phyloP scores from a whole-genome alignment of 2,329 filamentous ascomycete species.

The Pseudocercospora eumusae region DNA sequence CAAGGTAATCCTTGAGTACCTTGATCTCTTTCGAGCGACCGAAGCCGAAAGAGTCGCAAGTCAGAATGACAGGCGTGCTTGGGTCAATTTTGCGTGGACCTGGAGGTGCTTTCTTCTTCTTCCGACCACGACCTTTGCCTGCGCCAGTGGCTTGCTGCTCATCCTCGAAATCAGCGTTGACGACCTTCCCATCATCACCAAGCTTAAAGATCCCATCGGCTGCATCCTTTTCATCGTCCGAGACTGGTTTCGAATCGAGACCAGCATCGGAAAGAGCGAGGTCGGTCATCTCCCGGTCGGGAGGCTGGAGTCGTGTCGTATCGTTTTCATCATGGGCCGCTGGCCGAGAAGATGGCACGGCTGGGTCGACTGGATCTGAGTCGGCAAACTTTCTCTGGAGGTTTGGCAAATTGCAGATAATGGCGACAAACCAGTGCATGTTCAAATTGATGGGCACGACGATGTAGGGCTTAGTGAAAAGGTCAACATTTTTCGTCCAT shows the following conservation, averaged over 20 bases:
- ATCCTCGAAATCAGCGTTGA: not conserved
- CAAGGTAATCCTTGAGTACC: slow-evolving; percentile 74
- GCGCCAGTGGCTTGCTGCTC: not conserved
- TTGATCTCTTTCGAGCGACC: slow-evolving; percentile 65
- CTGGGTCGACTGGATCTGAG: not conserved
- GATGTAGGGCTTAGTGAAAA: slow-evolving; percentile 85
- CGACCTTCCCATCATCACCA: slow-evolving; percentile 22
- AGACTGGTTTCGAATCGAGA: not conserved
- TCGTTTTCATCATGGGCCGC: not conserved
- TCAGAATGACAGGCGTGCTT: slow-evolving; percentile 68
- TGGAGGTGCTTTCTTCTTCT: slow-evolving; percentile 27
- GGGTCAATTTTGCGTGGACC: slow-evolving; percentile 38
- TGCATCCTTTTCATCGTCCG: not conserved
- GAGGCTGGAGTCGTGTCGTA: not conserved
- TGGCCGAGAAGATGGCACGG: not conserved
- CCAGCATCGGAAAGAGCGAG: not conserved
- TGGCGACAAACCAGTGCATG: slow-evolving; percentile 87
- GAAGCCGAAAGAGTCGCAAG: slow-evolving; percentile 79
- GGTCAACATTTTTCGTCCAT: slow-evolving; percentile 79
- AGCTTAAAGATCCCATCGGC: slow-evolving; percentile 16
- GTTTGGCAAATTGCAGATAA: slow-evolving; percentile 84
- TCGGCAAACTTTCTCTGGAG: slow-evolving; percentile 33
- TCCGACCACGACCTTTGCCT: slow-evolving; percentile 17
- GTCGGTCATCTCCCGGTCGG: slow-evolving; percentile 3
- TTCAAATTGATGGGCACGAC: slow-evolving; percentile 89